Base-by-base conservation (phyloP, 768 basidiomycete genomes). In the Auriscalpium orientale region DNA sequence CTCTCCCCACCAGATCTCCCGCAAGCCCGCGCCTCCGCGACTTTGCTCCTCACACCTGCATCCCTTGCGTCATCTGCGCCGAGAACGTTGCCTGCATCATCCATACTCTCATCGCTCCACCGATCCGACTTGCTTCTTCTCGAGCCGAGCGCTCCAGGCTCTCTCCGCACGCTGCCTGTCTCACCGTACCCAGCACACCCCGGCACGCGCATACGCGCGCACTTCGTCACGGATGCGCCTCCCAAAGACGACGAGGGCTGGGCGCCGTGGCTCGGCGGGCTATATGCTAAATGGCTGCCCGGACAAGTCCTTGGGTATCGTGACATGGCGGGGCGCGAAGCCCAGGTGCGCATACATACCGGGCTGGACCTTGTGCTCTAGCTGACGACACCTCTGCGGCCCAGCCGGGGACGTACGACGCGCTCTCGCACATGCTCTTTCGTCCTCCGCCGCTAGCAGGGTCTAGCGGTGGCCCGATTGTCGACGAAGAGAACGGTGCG, bases 381-480 rank as follows among this genome's bases (percentile, higher is more conserved):
- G 28, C 8, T 28, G 28, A 45, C 49, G 38, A 11, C 45, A 28
- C 16, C 34, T 47, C 2, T 49, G 28, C 58, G 16, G 33, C 36
- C 22, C 62, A 84, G 81, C 80, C 83, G 3, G 87, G 86, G 15
- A 84, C 84, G n/a, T 82, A 86, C 64, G 84, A 85, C 60, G 70
- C 79, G 5, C 74, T 88, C 10, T 76, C 79, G 1, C 79, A 83
- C 60, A 65, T 88, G 59, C 64, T 80, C 46, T 78, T 85, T 65
- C 68, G 71, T 37, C 76, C 78, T 2, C 64, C 79, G 8, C 85
- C 85, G 12, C 79, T 80, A 0, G 73, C 77, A 1, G 86, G 86
- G 8, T 85, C 84, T 18, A 86, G 84, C 55, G 86, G 87, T 4
- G 85, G 84, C 1, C 85, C 86, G 0, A 79, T 88, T 54, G 70